Percentiles rank a stretch among this genome's conserved stretches.
phyloP scores from a whole-genome alignment of 208 protist species.

The Leishmania mexicana region DNA sequence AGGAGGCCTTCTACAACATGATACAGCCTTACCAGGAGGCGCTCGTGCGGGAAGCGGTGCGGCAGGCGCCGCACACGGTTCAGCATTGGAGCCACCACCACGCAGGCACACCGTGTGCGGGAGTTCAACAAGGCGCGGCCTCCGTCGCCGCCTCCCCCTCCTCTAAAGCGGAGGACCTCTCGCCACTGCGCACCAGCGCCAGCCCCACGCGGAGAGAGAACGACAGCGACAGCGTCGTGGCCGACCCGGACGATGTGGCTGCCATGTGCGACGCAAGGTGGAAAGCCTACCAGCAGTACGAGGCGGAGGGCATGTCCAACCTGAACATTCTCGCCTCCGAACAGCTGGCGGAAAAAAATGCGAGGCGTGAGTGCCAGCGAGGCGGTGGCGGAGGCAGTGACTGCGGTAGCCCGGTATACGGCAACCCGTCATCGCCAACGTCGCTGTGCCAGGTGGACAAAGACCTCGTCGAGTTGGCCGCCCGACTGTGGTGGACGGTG shows the following conservation, averaged over 20 bases:
- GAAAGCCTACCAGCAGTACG: constrained; percentile 38
- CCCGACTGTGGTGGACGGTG: constrained; percentile 39
- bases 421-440: not conserved
- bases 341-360: not conserved
- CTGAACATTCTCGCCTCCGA: constrained; percentile 33
- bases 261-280: constrained; percentile 29
- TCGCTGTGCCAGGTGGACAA: constrained; percentile 22
- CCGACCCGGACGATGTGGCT: constrained; percentile 12
- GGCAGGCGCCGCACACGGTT: constrained; percentile 33
- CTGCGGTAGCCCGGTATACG: not conserved
- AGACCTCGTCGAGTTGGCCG: constrained; percentile 26
- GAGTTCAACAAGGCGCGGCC: not conserved
- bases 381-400: not conserved
- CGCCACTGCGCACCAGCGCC: not conserved
- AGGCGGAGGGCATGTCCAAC: constrained; percentile 28
- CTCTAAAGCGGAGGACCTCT: not conserved
- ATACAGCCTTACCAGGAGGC: constrained; percentile 62
- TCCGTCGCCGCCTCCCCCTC: not conserved
- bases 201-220: not conserved
- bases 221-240: constrained; percentile 4
- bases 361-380: not conserved
- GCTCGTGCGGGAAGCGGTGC: constrained; percentile 43
- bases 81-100: constrained; percentile 23
- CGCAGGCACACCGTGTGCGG: not conserved
- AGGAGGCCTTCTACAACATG: constrained; percentile 83